phyloP scores from a whole-genome alignment of 768 basidiomycete species.

The Serendipita sp. region DNA sequence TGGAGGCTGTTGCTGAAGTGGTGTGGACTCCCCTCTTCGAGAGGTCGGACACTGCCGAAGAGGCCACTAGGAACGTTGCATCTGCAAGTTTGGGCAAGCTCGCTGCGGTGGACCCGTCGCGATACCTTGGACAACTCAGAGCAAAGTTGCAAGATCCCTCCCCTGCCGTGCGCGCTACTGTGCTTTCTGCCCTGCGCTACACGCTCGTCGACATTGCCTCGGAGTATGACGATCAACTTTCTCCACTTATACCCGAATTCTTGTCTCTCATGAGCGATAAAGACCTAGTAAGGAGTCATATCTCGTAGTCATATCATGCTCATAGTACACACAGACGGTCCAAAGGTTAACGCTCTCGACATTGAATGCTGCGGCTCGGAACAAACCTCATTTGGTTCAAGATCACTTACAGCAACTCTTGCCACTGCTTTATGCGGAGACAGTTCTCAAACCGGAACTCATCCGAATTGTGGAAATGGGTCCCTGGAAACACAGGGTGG shows the following conservation, averaged over 20 bases:
- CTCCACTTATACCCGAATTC: constrained; percentile 80
- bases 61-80: constrained; percentile 84
- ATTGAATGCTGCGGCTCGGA: constrained; percentile 86
- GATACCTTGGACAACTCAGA: constrained; percentile 85
- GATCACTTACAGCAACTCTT: constrained; percentile 65
- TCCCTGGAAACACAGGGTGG: constrained; percentile 92
- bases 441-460: constrained; percentile 56
- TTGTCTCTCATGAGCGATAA: constrained; percentile 76
- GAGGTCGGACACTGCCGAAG: constrained; percentile 77
- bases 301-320: not conserved
- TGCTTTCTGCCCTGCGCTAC: constrained; percentile 81
- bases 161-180: constrained; percentile 65
- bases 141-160: constrained; percentile 52
- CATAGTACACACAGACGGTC: constrained; percentile 43
- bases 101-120: constrained; percentile 76
- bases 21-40: constrained; percentile 89
- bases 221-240: constrained; percentile 79
- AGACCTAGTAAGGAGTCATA: constrained; percentile 48
- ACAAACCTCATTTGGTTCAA: constrained; percentile 81
- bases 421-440: constrained; percentile 76
- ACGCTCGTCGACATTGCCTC: constrained; percentile 71
- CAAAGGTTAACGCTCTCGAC: constrained; percentile 79
- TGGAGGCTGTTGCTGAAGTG: constrained; percentile 73
- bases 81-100: constrained; percentile 94
- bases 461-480: constrained; percentile 92